Percentiles rank a stretch among this genome's conserved stretches.
phyloP scores from a whole-genome alignment of 345 rosid species.

The Lepidium didymum region DNA sequence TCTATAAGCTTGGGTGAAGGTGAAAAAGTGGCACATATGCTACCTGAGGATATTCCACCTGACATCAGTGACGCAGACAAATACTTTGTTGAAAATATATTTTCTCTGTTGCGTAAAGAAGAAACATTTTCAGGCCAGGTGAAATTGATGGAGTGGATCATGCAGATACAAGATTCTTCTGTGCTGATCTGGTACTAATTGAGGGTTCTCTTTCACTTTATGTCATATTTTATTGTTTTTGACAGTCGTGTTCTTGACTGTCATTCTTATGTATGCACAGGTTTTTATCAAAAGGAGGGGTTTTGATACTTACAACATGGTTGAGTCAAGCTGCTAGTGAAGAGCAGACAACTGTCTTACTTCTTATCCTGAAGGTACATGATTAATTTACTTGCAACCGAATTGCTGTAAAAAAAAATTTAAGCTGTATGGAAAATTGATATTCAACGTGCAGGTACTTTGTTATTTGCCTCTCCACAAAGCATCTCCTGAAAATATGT shows the following conservation, averaged over 20 bases:
- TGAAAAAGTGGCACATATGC: constrained; percentile 47
- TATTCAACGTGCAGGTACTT: constrained; percentile 54
- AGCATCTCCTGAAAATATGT: constrained; percentile 86
- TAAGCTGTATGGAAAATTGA: constrained; percentile 3
- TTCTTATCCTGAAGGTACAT: constrained; percentile 59
- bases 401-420: not conserved
- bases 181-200: constrained; percentile 62
- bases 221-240: not conserved
- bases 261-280: constrained; percentile 35
- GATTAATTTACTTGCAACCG: not conserved
- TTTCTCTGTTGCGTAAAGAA: constrained; percentile 57
- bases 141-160: constrained; percentile 89
- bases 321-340: constrained; percentile 78
- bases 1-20: constrained; percentile 40
- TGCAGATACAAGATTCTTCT: constrained; percentile 69
- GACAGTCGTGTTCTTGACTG: not conserved
- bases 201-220: not conserved
- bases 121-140: constrained; percentile 91
- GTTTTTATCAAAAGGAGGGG: constrained; percentile 87
- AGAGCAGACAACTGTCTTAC: constrained; percentile 80
- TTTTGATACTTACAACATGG: constrained; percentile 92
- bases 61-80: constrained; percentile 60
- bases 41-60: constrained; percentile 44
- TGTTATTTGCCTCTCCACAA: constrained; percentile 83
- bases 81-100: constrained; percentile 66